phyloP scores from a whole-genome alignment of 140 eudicot genomes.

The Oenanthe javanica region DNA sequence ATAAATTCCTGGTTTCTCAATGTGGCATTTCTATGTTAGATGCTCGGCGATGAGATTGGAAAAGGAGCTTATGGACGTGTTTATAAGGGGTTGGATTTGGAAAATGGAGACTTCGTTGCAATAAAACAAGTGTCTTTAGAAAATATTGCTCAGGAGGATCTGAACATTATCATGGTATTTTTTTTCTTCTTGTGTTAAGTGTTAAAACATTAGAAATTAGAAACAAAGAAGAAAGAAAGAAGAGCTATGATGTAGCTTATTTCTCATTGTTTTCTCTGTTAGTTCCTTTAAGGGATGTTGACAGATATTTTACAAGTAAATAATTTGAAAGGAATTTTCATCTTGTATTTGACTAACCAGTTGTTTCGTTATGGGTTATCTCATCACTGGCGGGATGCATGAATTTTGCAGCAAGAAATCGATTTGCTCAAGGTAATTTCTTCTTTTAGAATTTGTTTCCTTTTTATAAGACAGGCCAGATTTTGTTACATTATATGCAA shows the following conservation, averaged over 20 bases:
- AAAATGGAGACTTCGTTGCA: conserved; percentile 96
- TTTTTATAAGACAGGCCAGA: background rate
- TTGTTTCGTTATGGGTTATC: conserved; percentile 27
- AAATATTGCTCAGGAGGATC: conserved; percentile 91
- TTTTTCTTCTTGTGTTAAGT: conserved; percentile 7
- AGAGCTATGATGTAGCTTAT: background rate
- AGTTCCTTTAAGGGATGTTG: background rate
- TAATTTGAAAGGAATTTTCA: background rate
- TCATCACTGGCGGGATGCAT: conserved; percentile 17
- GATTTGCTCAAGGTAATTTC: conserved; percentile 81
- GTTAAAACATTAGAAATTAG: background rate
- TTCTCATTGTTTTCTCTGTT: background rate
- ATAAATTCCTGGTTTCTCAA: background rate
- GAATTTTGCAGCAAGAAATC: conserved; percentile 79
- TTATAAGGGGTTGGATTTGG: conserved; percentile 95
- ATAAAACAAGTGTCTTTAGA: conserved; percentile 87
- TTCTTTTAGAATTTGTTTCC: background rate
- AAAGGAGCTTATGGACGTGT: conserved; percentile 98
- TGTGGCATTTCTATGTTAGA: conserved; percentile 35
- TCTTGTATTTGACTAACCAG: conserved; percentile 10
- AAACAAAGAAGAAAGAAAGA: background rate
- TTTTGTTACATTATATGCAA: background rate
- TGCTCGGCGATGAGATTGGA: conserved; percentile 98
- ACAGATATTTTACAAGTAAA: background rate
- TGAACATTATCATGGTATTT: conserved; percentile 78